Evolutionary conservation across 768 basidiomycete species (phyloP).

Genomic region (Kwoniella mangroviensis): DNA sequence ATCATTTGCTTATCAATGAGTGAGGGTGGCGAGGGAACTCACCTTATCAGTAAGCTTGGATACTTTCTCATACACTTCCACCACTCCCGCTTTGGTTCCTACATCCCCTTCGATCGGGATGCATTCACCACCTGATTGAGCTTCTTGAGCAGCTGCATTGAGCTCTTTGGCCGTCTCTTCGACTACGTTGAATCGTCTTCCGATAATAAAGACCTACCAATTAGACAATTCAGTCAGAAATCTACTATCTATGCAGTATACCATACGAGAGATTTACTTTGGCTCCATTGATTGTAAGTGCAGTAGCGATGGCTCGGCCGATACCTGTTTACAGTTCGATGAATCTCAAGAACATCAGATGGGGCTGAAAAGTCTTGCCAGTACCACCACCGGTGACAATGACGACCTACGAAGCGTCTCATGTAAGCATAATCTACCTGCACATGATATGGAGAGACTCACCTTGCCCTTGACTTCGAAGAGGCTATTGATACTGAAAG

Average conservation of each 20-base stretch:
- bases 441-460: too few relatives aligned
- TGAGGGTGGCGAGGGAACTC: neutral
- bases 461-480: slow-evolving; percentile 54
- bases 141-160: slow-evolving; percentile 39
- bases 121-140: slow-evolving; percentile 33
- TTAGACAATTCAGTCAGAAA: neutral
- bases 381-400: slow-evolving; percentile 56
- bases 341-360: neutral
- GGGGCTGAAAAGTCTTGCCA: slow-evolving; percentile 9
- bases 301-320: slow-evolving; percentile 49
- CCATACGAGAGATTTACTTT: slow-evolving; percentile 24
- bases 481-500: slow-evolving; percentile 29
- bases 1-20: neutral
- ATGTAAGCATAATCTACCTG: neutral
- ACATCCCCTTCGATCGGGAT: slow-evolving; percentile 50
- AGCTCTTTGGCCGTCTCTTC: slow-evolving; percentile 47
- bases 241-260: slow-evolving; percentile 25
- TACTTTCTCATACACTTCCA: slow-evolving; percentile 39
- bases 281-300: slow-evolving; percentile 52
- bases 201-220: slow-evolving; percentile 45
- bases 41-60: slow-evolving; percentile 43
- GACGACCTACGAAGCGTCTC: slow-evolving; percentile 36
- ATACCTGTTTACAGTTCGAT: slow-evolving; percentile 37
- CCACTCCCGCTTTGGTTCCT: slow-evolving; percentile 44
- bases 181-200: slow-evolving; percentile 46